phyloP scores from a whole-genome alignment of 768 basidiomycete species.

The Calocybe cyanea region DNA sequence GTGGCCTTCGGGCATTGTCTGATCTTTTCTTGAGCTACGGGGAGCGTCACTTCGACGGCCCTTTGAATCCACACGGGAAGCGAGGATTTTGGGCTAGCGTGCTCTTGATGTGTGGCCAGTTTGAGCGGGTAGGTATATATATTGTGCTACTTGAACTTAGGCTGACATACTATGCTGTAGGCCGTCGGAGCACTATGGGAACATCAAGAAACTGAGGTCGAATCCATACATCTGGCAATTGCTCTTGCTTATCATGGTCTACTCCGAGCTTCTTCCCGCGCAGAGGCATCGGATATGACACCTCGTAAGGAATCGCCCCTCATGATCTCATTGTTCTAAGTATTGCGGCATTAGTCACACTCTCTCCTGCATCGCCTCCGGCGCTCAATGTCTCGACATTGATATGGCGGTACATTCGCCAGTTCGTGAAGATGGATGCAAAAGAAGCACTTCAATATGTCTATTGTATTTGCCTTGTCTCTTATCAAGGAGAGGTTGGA shows the following conservation, averaged over 20 bases:
- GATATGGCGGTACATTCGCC: conserved; percentile 89
- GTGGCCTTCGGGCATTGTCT: conserved; percentile 66
- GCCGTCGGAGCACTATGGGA: conserved; percentile 90
- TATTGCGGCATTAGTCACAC: conserved; percentile 46
- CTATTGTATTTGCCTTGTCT: conserved; percentile 75
- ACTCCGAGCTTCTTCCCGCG: conserved; percentile 74
- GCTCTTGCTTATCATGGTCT: conserved; percentile 92
- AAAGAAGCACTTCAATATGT: conserved; percentile 94
- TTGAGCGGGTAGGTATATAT: conserved; percentile 68
- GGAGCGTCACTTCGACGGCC: conserved; percentile 77
- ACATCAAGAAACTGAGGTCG: conserved; percentile 81
- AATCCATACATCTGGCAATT: conserved; percentile 92
- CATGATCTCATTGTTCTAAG: background rate
- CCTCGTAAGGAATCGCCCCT: conserved; percentile 49
- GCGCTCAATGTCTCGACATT: conserved; percentile 80
- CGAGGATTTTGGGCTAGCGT: conserved; percentile 79
- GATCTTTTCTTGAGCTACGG: conserved; percentile 78
- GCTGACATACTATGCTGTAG: conserved; percentile 33
- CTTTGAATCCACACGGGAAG: conserved; percentile 52
- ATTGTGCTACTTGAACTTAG: background rate
- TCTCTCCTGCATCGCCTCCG: conserved; percentile 65
- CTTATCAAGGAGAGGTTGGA: conserved; percentile 71
- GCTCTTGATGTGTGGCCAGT: conserved; percentile 88
- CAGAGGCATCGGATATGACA: conserved; percentile 81
- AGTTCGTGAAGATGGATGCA: conserved; percentile 90